A percentile compares a stretch with the other conserved stretches of the same genome.
phyloP scores from a whole-genome alignment of 768 basidiomycete species.

The Hortiboletus campestris region DNA sequence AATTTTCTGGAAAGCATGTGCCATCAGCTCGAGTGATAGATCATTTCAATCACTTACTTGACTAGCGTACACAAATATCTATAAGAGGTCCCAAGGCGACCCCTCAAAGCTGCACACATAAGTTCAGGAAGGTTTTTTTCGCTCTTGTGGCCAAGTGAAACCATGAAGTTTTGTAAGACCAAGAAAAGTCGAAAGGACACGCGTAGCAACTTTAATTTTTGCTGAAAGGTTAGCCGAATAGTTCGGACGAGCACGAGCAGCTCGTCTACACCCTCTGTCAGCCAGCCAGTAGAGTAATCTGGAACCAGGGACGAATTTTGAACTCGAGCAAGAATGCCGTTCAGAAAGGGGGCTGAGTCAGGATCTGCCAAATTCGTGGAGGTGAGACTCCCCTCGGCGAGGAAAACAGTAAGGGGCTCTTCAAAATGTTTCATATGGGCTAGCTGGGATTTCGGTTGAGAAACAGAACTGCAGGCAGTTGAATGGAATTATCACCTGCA shows the following conservation, averaged over 20 bases:
- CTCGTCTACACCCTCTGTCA: constrained; percentile 24
- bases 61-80: constrained; percentile 47
- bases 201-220: constrained; percentile 35
- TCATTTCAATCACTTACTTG: constrained; percentile 37
- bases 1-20: constrained; percentile 38
- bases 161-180: constrained; percentile 44
- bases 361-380: constrained; percentile 15
- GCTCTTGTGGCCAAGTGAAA: constrained; percentile 42
- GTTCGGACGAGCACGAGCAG: constrained; percentile 36
- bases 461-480: background rate
- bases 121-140: constrained; percentile 35
- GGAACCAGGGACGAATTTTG: constrained; percentile 18
- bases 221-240: constrained; percentile 38
- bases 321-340: constrained; percentile 38
- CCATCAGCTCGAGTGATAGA: constrained; percentile 15
- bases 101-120: constrained; percentile 47
- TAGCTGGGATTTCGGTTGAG: constrained; percentile 40
- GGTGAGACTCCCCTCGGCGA: constrained; percentile 8
- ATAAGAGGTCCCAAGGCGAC: constrained; percentile 41
- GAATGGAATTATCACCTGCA: constrained; percentile 50
- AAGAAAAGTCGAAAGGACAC: constrained; percentile 49
- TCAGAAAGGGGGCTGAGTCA: constrained; percentile 34
- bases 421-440: constrained; percentile 70
- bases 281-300: constrained; percentile 25
- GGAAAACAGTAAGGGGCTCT: constrained; percentile 49